phyloP scores from a whole-genome alignment of 768 basidiomycete species.

The Suillus luteus region DNA sequence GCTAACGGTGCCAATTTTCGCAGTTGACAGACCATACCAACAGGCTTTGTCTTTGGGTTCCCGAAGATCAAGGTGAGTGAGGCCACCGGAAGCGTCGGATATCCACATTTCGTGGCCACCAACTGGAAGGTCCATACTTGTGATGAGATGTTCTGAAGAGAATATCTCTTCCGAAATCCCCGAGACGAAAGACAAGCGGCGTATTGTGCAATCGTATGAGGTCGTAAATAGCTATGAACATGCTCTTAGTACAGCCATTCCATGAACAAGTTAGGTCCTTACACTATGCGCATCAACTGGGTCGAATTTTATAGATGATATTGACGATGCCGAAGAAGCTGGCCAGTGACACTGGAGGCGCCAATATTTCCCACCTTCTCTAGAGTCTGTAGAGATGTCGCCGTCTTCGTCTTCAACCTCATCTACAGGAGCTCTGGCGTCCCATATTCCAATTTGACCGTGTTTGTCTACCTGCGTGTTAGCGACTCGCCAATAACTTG shows the following conservation, averaged over 20 bases:
- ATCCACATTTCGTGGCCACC: conserved; percentile 83
- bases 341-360: conserved; percentile 85
- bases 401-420: conserved; percentile 69
- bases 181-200: conserved; percentile 70
- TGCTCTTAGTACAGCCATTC: background rate
- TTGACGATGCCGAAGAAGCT: conserved; percentile 74
- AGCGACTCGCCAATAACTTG: background rate
- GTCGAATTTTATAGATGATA: conserved; percentile 77
- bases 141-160: conserved; percentile 62
- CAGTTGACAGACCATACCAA: conserved; percentile 65
- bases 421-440: conserved; percentile 69
- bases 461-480: conserved; percentile 63
- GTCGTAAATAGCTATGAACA: conserved; percentile 68
- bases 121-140: conserved; percentile 69
- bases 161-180: conserved; percentile 73
- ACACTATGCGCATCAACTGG: conserved; percentile 77
- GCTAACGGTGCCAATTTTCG: conserved; percentile 80
- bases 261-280: conserved; percentile 20
- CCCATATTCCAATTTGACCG: conserved; percentile 85
- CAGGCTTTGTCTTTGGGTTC: conserved; percentile 54
- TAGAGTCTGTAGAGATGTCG: conserved; percentile 41
- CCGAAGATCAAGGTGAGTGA: conserved; percentile 77
- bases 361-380: conserved; percentile 78
- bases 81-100: conserved; percentile 70
- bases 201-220: conserved; percentile 80